Evolutionary conservation across 305 asterid species (phyloP), one percentile per base, ranked within the genome.

Genomic region (Ruellia speciosa): DNA sequence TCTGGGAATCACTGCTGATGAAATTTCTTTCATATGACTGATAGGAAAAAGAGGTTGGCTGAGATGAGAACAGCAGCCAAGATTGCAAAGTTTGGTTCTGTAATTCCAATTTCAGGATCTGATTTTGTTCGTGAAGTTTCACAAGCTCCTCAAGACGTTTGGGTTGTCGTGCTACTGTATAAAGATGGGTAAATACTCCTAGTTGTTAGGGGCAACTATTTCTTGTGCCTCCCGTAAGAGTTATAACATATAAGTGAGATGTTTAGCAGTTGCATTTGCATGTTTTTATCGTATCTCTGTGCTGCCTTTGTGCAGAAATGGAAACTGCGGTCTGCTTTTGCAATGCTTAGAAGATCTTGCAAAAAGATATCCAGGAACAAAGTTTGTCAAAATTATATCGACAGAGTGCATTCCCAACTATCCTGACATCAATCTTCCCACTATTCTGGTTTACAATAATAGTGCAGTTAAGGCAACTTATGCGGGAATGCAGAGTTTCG

Each of bases 41-140:
- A 9, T 56, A 90, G 96, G 93, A 92, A 79, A 82, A 82, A 78
- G 80, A 86, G 98, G 81, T 69, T 88, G 73, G 77, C 72, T 35
- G 98, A 92, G 81, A 86, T 92, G 84, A 83, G 71, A 71, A 94
- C 83, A 74, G 81, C 84, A 60, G 80, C 67, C 57, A 86, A 84
- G 80, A 49, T 88, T 63, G 94, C 84, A 43, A 86, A 74, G 72
- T 92, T 88, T 66, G 99, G 99, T 64, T 82, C 90, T 7, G 81
- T 92, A 63, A 66, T 81, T 57, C 96, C 88, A 14, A 92, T 92
- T 54, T 82, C 95, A 7, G 98, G 98, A 52, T 87, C 98, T 3
- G 98, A 92, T 78, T 92, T 92, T 67, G 88, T 92, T 56, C 94
- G 96, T 37, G 95, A 92, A 71, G 99, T 92, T 65, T 92, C 99